phyloP scores from a whole-genome alignment of 73 alveolate species.

The Symbiodinium pilosum region DNA sequence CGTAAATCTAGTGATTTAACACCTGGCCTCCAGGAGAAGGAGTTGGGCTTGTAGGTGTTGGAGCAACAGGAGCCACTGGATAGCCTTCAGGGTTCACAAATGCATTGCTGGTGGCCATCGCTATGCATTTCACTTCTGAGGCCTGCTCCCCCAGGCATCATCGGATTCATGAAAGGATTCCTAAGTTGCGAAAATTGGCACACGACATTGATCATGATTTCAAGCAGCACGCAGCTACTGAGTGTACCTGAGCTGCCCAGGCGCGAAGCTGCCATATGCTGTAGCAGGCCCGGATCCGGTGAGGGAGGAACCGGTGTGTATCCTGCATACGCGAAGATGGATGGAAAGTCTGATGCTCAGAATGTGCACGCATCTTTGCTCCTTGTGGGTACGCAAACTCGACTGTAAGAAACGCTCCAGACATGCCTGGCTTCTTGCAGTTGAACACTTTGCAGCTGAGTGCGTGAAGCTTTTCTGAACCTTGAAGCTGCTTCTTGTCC shows the following conservation, averaged over 20 bases:
- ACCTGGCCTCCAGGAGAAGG: slow-evolving; percentile 41
- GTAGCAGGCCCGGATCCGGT: slow-evolving; percentile 51
- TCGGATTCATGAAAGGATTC: slow-evolving; percentile 85
- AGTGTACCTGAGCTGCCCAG: no score
- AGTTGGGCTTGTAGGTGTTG: slow-evolving; percentile 70
- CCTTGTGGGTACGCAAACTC: slow-evolving; percentile 39
- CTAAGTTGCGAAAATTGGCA: no score
- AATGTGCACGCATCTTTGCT: not conserved
- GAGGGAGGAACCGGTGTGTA: slow-evolving; percentile 37
- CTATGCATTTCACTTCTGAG: not conserved
- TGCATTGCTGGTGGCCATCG: not conserved
- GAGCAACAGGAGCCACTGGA: slow-evolving; percentile 65
- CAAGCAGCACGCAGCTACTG: no score
- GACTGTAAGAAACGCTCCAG: slow-evolving; percentile 66
- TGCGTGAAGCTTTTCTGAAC: not conserved
- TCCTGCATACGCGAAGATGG: not conserved
- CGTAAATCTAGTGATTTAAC: no score
- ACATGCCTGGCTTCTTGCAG: slow-evolving; percentile 57
- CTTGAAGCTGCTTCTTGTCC: slow-evolving; percentile 93
- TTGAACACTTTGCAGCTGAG: not conserved
- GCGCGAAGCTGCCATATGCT: slow-evolving; percentile 84
- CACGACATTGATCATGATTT: no score
- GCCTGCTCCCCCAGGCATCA: slow-evolving; percentile 63
- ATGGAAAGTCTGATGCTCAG: no score
- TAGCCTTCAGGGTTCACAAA: not conserved